Evolutionary conservation across 176 grass and related monocot genomes (phyloP), one percentile per base, ranked within the genome.

Genomic region (Chrysopogon serrulatus): DNA sequence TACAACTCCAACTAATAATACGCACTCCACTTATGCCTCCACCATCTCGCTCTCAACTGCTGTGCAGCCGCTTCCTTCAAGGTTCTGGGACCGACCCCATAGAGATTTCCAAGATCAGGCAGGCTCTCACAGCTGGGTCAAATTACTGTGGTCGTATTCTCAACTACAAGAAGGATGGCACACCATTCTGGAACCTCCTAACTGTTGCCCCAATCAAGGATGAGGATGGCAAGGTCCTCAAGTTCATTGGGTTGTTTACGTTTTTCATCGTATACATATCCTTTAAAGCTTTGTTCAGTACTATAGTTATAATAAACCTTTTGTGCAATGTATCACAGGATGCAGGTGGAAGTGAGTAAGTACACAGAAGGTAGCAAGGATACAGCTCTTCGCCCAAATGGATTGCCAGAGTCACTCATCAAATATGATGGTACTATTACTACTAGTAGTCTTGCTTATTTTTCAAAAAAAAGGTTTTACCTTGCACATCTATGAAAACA

Each of bases 291-390:
- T 65, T 1, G 63, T 65, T 78, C 30, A 63, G n/a, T 1, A 37
- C 12, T 16, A 6, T 85, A 73, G 28, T 9, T 13, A 56, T 63
- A 15, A 63, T 63, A 30, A 30, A 27, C 59, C 12, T 6, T 30
- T 15, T 61, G 56, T 27, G 56, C 56, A 60, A 26, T 62, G 7
- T 49, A 40, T 54, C 77, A 31, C 87, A 98, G 95, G 76, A 98
- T 98, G 95, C 95, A 95, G 95, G 90, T 98, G 44, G 95, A 98
- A 82, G 95, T 98, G n/a, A 98, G 95, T 63, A 98, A 93, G 77
- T 91, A 98, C 76, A 98, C 95, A 0, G 92, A 95, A 93, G 95
- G 95, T 39, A 90, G 57, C 67, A 95, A 98, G 71, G 92, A 95
- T 28, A 84, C 76, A 0, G 90, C 90, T 78, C 65, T 94, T 62